Conservation (phyloP, 148 eudicot species). For the Rhododendron simsii region DNA sequence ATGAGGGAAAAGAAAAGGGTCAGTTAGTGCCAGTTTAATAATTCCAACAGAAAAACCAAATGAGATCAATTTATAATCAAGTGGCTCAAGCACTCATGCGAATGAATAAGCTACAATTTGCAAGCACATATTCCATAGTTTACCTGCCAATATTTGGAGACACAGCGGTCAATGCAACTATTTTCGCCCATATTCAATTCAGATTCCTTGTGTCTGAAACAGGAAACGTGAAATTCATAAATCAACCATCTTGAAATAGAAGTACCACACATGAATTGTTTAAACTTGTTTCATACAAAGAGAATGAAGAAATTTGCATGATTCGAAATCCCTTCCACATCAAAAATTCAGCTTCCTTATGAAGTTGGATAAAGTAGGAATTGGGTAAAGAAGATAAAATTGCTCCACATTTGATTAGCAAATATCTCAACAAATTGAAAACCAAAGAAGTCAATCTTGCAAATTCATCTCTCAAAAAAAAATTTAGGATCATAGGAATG, state of each 20-base stretch:
- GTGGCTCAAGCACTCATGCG: background rate
- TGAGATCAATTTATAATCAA: background rate
- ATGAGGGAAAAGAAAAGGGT: background rate
- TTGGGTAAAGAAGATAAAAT: background rate
- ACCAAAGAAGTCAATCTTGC: background rate
- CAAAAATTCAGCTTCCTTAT: background rate
- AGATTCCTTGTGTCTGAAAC: constrained; percentile 76
- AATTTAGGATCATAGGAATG: background rate
- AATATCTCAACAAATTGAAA: background rate
- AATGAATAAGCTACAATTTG: background rate
- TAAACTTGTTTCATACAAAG: background rate
- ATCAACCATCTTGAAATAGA: background rate
- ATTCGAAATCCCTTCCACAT: background rate
- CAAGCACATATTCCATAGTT: background rate
- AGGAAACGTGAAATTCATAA: background rate
- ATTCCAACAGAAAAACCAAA: background rate
- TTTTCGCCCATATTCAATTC: constrained; percentile 86
- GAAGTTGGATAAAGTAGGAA: background rate
- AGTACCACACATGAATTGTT: background rate
- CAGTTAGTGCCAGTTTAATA: background rate
- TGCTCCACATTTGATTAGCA: background rate
- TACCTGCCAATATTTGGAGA: constrained; percentile 93
- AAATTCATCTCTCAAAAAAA: background rate
- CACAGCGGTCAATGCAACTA: constrained; percentile 85
- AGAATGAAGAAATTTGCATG: background rate